phyloP scores from a whole-genome alignment of 768 basidiomycete species.

The Ramaria sp. region DNA sequence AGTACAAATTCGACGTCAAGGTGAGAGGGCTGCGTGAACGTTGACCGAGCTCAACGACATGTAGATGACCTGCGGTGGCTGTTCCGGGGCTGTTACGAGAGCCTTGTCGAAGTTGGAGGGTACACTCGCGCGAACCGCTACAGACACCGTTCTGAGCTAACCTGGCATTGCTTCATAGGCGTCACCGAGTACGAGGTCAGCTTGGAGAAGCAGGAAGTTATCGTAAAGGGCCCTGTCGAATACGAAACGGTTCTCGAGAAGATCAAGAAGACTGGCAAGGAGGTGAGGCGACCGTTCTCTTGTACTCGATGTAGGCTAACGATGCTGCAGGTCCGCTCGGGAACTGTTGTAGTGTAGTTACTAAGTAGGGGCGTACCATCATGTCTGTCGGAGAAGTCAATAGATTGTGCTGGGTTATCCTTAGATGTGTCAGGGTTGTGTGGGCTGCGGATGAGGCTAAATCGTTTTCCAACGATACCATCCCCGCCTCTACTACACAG shows the following conservation, averaged over 20 bases:
- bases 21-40: constrained; percentile 24
- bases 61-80: constrained; percentile 82
- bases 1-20: constrained; percentile 80
- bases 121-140: constrained; percentile 14
- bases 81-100: constrained; percentile 71
- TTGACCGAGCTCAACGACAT: background rate
- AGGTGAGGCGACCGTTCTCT: constrained; percentile 36
- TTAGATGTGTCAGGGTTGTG: too few species aligned
- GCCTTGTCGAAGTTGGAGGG: constrained; percentile 62
- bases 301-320: background rate
- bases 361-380: too few species aligned
- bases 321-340: constrained; percentile 32
- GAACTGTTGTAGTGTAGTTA: constrained; percentile 30
- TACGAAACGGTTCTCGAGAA: constrained; percentile 59
- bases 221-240: constrained; percentile 47
- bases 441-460: too few species aligned
- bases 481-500: too few species aligned
- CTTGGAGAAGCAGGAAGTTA: constrained; percentile 62
- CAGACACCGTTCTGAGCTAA: background rate
- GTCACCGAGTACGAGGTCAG: constrained; percentile 48
- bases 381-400: too few species aligned
- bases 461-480: too few species aligned
- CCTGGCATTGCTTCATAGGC: constrained; percentile 24
- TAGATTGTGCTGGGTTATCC: too few species aligned
- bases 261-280: constrained; percentile 89